These are phyloP conservation scores for Aspergillus hancockii DNA, from an alignment of 495 filamentous ascomycete genomes.

Conservation along the genomic window DNA sequence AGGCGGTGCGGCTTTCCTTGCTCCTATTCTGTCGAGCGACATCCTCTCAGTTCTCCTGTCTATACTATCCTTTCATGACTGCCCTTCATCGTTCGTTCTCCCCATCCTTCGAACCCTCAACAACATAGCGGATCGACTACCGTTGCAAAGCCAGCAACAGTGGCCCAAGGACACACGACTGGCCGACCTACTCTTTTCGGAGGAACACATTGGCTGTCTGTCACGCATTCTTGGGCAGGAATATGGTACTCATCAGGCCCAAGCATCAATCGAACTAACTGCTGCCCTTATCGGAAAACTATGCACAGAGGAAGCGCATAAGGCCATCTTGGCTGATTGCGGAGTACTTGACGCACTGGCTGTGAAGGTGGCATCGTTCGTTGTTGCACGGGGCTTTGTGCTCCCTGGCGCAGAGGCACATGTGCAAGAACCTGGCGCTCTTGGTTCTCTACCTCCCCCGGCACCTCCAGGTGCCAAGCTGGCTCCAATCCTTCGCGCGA, in stretches of 20 bases:
- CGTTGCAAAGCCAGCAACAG: constrained; percentile 48
- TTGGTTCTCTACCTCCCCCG: constrained; percentile 44
- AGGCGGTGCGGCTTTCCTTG: constrained; percentile 82
- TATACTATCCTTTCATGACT: constrained; percentile 63
- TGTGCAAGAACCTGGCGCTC: constrained; percentile 33
- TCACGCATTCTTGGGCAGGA: constrained; percentile 64
- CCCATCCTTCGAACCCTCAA: constrained; percentile 74
- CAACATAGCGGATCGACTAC: constrained; percentile 67
- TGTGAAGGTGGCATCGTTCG: constrained; percentile 71
- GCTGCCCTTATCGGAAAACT: constrained; percentile 69
- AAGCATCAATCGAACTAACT: constrained; percentile 68
- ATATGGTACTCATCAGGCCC: constrained; percentile 46
- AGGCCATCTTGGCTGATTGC: constrained; percentile 63
- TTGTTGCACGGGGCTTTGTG: constrained; percentile 65
- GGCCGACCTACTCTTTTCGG: constrained; percentile 64
- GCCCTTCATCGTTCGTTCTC: constrained; percentile 64
- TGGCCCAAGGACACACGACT: constrained; percentile 50
- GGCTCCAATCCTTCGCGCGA: constrained; percentile 74
- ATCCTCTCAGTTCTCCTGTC: constrained; percentile 67
- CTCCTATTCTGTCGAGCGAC: constrained; percentile 66
- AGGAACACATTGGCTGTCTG: constrained; percentile 57
- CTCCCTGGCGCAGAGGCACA: constrained; percentile 52
- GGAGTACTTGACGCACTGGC: constrained; percentile 82
- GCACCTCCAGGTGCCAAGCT: constrained; percentile 62
- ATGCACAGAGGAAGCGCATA: constrained; percentile 68